These are phyloP conservation scores for Amanita pseudoporphyria DNA, from an alignment of 768 basidiomycete genomes.

Conservation along the genomic window DNA sequence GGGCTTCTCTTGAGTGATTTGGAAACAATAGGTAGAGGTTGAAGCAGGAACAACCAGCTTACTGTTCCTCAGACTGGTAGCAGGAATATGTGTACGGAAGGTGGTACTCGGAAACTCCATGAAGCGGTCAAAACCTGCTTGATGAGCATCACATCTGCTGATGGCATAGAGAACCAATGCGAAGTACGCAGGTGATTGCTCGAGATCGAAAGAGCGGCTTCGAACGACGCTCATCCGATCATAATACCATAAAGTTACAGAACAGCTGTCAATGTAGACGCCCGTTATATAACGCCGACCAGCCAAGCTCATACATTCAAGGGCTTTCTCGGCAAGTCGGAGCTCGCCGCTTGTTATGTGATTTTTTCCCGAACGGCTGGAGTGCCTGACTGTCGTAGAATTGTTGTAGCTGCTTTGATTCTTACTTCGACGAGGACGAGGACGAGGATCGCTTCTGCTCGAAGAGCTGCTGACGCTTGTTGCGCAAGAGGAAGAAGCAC, in stretches of 20 bases:
- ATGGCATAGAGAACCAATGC: constrained; percentile 3
- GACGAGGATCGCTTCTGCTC: background rate
- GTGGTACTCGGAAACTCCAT: background rate
- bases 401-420: background rate
- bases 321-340: constrained; percentile 2
- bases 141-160: background rate
- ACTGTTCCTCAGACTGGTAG: background rate
- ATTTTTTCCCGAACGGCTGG: background rate
- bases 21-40: background rate
- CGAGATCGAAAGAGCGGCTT: constrained; percentile 4
- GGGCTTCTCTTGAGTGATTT: constrained; percentile 1
- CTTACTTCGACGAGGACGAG: background rate
- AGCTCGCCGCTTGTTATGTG: background rate
- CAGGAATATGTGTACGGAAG: background rate
- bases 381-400: background rate
- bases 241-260: constrained; percentile 9
- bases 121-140: constrained; percentile 5
- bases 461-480: background rate
- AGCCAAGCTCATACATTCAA: constrained; percentile 2
- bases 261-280: background rate
- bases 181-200: background rate
- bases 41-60: background rate
- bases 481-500: background rate
- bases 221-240: constrained; percentile 7
- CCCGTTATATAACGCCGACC: background rate